Base-by-base conservation (phyloP, 805 yeast genomes). In the Pichia cabralensis region DNA sequence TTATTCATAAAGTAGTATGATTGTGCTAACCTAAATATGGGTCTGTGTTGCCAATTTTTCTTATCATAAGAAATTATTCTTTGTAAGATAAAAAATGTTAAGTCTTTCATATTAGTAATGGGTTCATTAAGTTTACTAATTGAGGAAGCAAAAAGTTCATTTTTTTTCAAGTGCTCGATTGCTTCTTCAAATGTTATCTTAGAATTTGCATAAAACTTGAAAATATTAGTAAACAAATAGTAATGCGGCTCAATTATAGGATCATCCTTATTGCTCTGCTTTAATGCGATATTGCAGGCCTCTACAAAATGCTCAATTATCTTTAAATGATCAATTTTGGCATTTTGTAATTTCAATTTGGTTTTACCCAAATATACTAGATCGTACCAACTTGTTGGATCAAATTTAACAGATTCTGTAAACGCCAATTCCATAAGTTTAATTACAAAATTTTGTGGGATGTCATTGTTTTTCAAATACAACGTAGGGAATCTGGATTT, bases 21-120 rank as follows among this genome's bases (percentile, higher is more conserved):
- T 34, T 59, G 64, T 0, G 96, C 85, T 12, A 82, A 60, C 41
- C 86, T 63, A 49, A 69, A 86, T 3, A 72, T 65, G 2, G 96
- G 94, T 34, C 81, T 70, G 50, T 92, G 97, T 34, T 86, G 94
- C 96, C 96, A 86, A 34, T 76, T 82, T 51, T 77, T 82, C 51
- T 80, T 86, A 52, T 89, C 97, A 9, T 70, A 56, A 0, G 60
- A 33, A 13, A 68, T 55, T 3, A 84, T 49, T 37, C 61, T 69
- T 26, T 58, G 58, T 26, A 84, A 53, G 7, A 73, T 54, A 1
- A 50, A 51, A 1, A 79, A 57, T 3, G 79, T 56, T 10, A 59
- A 45, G 7, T 50, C 42, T 35, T 55, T 64, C 41, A 74, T 64
- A 1, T n/a, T n/a, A n/a, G n/a, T n/a, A n/a, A n/a, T n/a, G n/a